Conservation (phyloP, 352 stramenopile species). For the Blastocystis sp. region DNA sequence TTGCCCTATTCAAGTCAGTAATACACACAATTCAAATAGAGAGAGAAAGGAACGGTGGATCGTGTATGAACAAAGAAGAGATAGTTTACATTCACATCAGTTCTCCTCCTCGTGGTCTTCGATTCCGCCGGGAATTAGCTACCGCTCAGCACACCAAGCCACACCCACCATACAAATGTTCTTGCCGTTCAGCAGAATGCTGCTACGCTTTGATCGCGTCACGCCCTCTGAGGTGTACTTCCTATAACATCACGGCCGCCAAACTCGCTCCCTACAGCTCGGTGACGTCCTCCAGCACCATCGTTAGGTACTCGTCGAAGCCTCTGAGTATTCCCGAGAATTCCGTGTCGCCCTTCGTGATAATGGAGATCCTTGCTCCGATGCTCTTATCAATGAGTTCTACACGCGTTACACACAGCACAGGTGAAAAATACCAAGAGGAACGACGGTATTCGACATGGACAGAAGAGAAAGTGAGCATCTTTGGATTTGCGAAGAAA, state of each 20-base stretch:
- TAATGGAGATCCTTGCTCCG: conserved; percentile 33
- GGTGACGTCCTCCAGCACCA: conserved; percentile 61
- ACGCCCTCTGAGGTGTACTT: conserved; percentile 10
- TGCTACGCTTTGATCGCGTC: conserved; percentile 6
- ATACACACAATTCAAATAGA: too few relatives aligned
- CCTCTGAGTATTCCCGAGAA: conserved; percentile 25
- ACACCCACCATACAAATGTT: conserved; percentile 37
- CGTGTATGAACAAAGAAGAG: too few relatives aligned
- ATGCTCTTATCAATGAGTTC: conserved; percentile 59
- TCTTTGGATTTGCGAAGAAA: neutral
- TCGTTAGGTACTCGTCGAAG: conserved; percentile 56
- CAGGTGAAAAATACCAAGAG: conserved; percentile 10
- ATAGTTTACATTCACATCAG: neutral
- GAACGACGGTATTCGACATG: conserved; percentile 27
- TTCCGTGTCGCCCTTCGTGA: conserved; percentile 52
- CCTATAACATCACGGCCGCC: neutral
- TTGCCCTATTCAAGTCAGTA: too few relatives aligned
- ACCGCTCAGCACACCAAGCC: neutral
- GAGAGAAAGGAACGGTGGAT: too few relatives aligned
- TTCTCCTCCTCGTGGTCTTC: neutral
- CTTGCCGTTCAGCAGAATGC: conserved; percentile 40
- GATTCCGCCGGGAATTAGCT: conserved; percentile 62
- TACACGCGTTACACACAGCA: neutral
- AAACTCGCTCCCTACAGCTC: neutral
- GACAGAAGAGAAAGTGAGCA: neutral